Percentiles rank a stretch among this genome's conserved stretches.
phyloP scores from a whole-genome alignment of 1,139 yeast species.

The Candida frijolesensis region DNA sequence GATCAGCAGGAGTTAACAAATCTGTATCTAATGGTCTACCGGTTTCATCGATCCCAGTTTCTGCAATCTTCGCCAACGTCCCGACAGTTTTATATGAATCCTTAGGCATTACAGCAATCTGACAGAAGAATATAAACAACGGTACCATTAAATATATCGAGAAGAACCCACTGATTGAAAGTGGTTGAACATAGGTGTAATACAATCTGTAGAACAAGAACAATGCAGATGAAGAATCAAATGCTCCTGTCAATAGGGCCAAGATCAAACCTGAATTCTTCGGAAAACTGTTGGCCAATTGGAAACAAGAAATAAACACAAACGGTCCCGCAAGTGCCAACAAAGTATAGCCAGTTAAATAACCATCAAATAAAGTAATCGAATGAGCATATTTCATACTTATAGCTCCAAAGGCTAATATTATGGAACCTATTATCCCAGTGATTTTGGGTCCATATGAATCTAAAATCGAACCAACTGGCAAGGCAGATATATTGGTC shows the following conservation, averaged over 20 bases:
- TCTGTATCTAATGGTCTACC: constrained; percentile 51
- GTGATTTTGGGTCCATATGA: constrained; percentile 77
- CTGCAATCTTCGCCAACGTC: constrained; percentile 64
- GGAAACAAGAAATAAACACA: constrained; percentile 49
- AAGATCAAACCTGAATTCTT: constrained; percentile 43
- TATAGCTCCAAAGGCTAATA: constrained; percentile 56
- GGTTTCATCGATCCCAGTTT: constrained; percentile 69
- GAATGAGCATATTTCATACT: constrained; percentile 41
- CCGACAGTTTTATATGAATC: constrained; percentile 74
- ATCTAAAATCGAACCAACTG: constrained; percentile 81
- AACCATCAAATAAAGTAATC: constrained; percentile 36
- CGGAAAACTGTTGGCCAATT: constrained; percentile 49
- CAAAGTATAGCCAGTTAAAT: constrained; percentile 41
- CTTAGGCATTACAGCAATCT: constrained; percentile 75
- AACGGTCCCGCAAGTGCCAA: constrained; percentile 51
- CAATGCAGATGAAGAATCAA: constrained; percentile 48
- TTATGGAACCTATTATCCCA: constrained; percentile 70
- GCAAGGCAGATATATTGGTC: constrained; percentile 80
- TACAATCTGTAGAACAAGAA: constrained; percentile 62
- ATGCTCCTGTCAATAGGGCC: constrained; percentile 48
- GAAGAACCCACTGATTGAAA: constrained; percentile 59
- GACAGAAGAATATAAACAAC: constrained; percentile 69
- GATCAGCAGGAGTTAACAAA: constrained; percentile 39
- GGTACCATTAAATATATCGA: constrained; percentile 71
- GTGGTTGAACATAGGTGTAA: constrained; percentile 46